Conservation (phyloP, 179 eudicot species). For the Dionaea muscipula region DNA sequence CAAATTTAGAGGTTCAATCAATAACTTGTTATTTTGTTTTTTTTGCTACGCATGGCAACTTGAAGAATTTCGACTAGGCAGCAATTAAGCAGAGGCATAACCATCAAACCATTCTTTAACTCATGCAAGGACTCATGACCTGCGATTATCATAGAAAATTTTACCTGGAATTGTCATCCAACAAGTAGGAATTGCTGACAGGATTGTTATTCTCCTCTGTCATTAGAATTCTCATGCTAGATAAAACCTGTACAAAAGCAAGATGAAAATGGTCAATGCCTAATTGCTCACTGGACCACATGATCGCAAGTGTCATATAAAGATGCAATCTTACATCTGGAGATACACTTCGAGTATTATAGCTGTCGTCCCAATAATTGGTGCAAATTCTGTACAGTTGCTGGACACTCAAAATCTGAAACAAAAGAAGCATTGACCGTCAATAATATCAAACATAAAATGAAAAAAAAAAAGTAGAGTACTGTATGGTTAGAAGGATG, state of each 20-base stretch:
- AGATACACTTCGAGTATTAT: slow-evolving; percentile 85
- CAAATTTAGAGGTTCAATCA: too few relatives aligned
- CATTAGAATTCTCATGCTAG: slow-evolving; percentile 78
- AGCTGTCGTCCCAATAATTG: slow-evolving; percentile 79
- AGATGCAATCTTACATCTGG: slow-evolving; percentile 46
- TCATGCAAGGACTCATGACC: too few relatives aligned
- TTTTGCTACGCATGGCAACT: too few relatives aligned
- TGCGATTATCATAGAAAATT: not conserved
- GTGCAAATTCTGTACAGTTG: slow-evolving; percentile 87
- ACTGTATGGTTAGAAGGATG: not conserved
- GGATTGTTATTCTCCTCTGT: slow-evolving; percentile 74
- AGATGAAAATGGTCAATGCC: not conserved
- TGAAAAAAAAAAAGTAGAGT: too few relatives aligned
- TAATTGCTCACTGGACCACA: not conserved
- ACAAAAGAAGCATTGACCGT: not conserved
- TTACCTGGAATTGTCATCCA: slow-evolving; percentile 88
- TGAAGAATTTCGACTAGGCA: too few relatives aligned
- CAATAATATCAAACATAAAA: too few relatives aligned
- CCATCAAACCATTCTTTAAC: not conserved
- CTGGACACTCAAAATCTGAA: slow-evolving; percentile 77
- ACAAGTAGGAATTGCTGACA: slow-evolving; percentile 54
- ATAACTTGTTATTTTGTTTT: too few relatives aligned
- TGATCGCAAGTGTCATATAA: not conserved
- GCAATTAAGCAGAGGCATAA: not conserved
- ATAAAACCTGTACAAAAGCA: slow-evolving; percentile 34